phyloP scores from a whole-genome alignment of 305 asterid species.

The Fraxinus floribunda region DNA sequence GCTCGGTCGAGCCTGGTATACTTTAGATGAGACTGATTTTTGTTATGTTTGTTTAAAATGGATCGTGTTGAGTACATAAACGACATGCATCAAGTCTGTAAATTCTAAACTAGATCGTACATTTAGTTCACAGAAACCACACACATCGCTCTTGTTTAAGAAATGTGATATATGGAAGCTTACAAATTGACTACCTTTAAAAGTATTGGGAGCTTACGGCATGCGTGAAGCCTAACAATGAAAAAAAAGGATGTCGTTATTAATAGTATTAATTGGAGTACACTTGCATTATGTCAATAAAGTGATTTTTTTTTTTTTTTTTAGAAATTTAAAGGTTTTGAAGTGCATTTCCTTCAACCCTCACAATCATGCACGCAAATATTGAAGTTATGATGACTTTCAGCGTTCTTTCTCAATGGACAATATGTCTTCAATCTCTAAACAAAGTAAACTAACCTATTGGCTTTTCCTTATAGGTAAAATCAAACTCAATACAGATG shows the following conservation, averaged over 20 bases:
- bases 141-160: not conserved
- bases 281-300: not conserved
- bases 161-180: not conserved
- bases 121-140: not conserved
- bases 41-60: not conserved
- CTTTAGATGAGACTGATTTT: not conserved
- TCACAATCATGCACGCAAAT: not conserved
- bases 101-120: not conserved
- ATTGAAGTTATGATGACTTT: not conserved
- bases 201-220: no score
- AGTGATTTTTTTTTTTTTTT: not conserved
- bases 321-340: not conserved
- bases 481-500: not conserved
- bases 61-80: not conserved
- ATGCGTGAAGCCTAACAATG: no score
- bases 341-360: not conserved
- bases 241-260: not conserved
- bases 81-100: not conserved
- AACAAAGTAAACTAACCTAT: not conserved
- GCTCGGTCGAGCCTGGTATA: not conserved
- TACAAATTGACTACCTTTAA: no score
- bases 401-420: not conserved
- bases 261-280: not conserved
- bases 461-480: not conserved
- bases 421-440: not conserved